Evolutionary conservation across 148 eudicot genomes (phyloP).

Genomic region (Salicornia ramosissima): DNA sequence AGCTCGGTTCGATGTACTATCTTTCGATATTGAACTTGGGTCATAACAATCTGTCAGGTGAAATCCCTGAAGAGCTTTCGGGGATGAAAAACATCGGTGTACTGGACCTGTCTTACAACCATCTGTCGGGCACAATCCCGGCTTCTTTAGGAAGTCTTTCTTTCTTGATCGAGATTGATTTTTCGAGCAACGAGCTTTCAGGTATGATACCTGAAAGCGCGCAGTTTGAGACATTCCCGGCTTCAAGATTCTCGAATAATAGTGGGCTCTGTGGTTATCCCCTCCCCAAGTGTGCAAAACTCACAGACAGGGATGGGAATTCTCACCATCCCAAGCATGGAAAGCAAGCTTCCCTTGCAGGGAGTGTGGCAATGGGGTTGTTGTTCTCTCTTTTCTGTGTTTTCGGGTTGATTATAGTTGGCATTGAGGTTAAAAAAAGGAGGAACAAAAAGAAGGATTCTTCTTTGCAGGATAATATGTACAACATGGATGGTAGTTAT

Average conservation of each 20-base stretch:
- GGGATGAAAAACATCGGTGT: constrained; percentile 55
- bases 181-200: constrained; percentile 58
- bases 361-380: constrained; percentile 76
- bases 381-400: constrained; percentile 70
- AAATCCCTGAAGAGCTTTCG: constrained; percentile 62
- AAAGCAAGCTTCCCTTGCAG: constrained; percentile 59
- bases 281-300: constrained; percentile 39
- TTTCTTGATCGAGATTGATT: constrained; percentile 48
- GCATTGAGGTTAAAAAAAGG: constrained; percentile 56
- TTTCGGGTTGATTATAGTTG: constrained; percentile 54
- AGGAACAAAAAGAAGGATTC: constrained; percentile 55
- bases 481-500: constrained; percentile 56
- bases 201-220: constrained; percentile 71
- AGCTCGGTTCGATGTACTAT: constrained; percentile 68
- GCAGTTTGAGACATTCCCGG: constrained; percentile 66
- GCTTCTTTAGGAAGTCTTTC: constrained; percentile 44
- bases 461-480: constrained; percentile 47
- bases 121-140: constrained; percentile 64
- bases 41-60: constrained; percentile 70
- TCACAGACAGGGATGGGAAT: constrained; percentile 18
- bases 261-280: constrained; percentile 87
- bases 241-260: constrained; percentile 53
- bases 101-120: constrained; percentile 64
- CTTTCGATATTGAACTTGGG: constrained; percentile 62
- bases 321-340: constrained; percentile 36